A percentile compares a stretch with the other conserved stretches of the same genome.
Conservation (phyloP, 805 yeast species). For the Ogataea henricii region DNA sequence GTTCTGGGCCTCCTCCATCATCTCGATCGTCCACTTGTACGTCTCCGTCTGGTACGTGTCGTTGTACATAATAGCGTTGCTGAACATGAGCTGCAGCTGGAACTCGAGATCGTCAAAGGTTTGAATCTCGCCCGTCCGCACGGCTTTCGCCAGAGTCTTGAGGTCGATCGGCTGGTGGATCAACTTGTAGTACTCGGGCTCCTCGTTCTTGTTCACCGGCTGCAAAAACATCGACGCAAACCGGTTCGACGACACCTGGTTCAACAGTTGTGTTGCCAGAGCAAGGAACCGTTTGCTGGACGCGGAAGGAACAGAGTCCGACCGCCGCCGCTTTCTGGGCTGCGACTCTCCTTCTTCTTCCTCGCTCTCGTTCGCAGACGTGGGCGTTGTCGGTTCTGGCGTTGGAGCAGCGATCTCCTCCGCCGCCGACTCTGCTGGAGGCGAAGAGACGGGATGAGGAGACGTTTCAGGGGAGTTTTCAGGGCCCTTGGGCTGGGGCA, state of each 20-base stretch:
- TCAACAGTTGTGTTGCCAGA: conserved; percentile 60
- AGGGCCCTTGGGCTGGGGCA: not conserved
- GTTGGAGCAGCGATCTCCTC: conserved; percentile 21
- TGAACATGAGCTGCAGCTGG: conserved; percentile 74
- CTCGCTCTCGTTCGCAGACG: conserved; percentile 9
- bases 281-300: conserved; percentile 57
- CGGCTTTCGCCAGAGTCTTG: conserved; percentile 57
- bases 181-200: conserved; percentile 65
- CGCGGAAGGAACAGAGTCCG: conserved; percentile 19
- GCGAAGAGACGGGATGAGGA: no score
- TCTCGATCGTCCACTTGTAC: conserved; percentile 61
- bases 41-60: conserved; percentile 59
- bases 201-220: conserved; percentile 68
- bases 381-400: conserved; percentile 25
- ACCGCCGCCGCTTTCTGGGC: conserved; percentile 23
- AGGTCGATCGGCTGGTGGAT: conserved; percentile 68
- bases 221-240: conserved; percentile 72
- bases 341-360: conserved; percentile 10
- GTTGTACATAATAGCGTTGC: conserved; percentile 84
- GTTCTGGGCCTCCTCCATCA: conserved; percentile 67
- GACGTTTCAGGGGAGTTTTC: no score
- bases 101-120: conserved; percentile 56
- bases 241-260: conserved; percentile 67
- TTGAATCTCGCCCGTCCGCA: conserved; percentile 60
- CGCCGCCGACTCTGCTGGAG: no score